A percentile compares a stretch with the other conserved stretches of the same genome.
Evolutionary conservation across 306 rosid genomes (phyloP).

Genomic region (Inga leiocalycina): DNA sequence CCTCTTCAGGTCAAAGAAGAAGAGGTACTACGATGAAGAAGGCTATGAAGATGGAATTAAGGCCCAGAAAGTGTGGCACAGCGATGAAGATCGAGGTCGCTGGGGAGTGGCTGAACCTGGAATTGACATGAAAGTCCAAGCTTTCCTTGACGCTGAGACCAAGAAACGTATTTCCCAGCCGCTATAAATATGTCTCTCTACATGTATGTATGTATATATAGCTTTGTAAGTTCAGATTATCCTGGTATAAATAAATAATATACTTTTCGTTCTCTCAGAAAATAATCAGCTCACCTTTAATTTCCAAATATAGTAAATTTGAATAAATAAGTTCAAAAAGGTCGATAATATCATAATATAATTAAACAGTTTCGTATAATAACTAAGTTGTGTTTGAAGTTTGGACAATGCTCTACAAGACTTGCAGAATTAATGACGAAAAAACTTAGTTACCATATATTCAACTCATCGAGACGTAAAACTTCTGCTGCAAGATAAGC

Average conservation of each 20-base stretch:
- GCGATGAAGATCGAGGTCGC: constrained; percentile 59
- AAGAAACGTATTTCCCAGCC: constrained; percentile 52
- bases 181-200: neutral
- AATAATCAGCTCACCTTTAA: neutral
- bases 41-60: constrained; percentile 16
- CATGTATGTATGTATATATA: neutral
- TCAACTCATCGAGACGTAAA: neutral
- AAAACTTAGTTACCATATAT: neutral
- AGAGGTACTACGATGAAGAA: constrained; percentile 8
- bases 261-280: neutral
- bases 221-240: neutral
- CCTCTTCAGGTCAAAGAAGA: constrained; percentile 46
- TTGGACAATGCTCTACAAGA: neutral
- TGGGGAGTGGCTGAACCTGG: constrained; percentile 60
- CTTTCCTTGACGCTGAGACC: constrained; percentile 42
- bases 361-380: neutral
- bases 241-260: neutral
- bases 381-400: neutral
- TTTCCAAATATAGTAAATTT: neutral
- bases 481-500: neutral
- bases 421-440: too few species aligned
- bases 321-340: neutral
- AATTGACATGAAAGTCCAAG: constrained; percentile 60
- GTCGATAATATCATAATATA: neutral
- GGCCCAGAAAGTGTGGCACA: constrained; percentile 49